phyloP scores from a whole-genome alignment of 2,329 filamentous ascomycete species.

The Fonsecaea multimorphosa region DNA sequence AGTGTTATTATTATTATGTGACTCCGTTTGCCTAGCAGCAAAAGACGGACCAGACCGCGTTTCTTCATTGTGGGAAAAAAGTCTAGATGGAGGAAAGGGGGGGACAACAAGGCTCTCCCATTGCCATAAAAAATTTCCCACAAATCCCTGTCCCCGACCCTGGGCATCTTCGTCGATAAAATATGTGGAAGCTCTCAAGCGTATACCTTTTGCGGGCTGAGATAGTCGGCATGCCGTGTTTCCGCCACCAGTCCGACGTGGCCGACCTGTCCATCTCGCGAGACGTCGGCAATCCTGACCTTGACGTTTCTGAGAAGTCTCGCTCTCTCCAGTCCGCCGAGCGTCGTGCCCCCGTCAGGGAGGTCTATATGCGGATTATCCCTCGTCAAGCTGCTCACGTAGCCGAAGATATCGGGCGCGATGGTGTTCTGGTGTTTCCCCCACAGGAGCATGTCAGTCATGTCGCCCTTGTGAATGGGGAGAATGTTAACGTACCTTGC shows the following conservation, averaged over 20 bases:
- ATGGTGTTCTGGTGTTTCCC: slow-evolving; percentile 1
- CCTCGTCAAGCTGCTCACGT: slow-evolving; percentile 37
- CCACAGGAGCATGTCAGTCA: neutral
- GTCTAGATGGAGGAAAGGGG: too few species aligned
- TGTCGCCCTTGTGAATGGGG: neutral
- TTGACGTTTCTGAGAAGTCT: slow-evolving; percentile 36
- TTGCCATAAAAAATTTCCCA: too few species aligned
- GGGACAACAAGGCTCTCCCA: neutral
- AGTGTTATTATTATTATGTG: too few species aligned
- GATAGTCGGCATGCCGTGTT: neutral
- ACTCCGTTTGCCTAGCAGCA: too few species aligned
- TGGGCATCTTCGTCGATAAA: too few species aligned
- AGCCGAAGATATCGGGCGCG: slow-evolving; percentile 23
- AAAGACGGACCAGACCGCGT: too few species aligned
- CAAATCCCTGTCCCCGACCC: too few species aligned
- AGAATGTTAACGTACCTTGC: slow-evolving; percentile 1
- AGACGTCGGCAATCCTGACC: slow-evolving; percentile 39
- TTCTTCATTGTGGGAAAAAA: too few species aligned
- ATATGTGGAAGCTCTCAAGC: neutral
- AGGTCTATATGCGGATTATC: slow-evolving; percentile 39
- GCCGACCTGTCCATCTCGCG: slow-evolving; percentile 28
- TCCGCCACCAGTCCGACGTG: slow-evolving; percentile 29
- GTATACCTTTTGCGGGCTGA: neutral
- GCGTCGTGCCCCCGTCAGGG: slow-evolving; percentile 35
- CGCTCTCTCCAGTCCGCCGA: slow-evolving; percentile 36